Evolutionary conservation across 108 stramenopile genomes (phyloP).

Genomic region (Fragilariopsis cylindrus): DNA sequence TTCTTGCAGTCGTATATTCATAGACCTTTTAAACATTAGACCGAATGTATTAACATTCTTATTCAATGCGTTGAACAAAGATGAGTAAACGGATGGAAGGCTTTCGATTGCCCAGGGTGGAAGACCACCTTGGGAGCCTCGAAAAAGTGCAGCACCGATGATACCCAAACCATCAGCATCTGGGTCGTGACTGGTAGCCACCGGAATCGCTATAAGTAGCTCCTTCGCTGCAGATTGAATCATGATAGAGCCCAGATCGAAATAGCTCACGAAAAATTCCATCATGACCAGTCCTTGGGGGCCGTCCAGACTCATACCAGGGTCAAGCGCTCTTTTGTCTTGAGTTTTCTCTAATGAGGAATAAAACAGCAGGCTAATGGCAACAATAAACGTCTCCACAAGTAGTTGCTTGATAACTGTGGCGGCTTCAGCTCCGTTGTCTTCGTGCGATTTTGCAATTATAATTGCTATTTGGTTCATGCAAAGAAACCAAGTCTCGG

Average conservation of each 20-base stretch:
- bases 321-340: constrained; percentile 33
- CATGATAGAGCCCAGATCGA: constrained; percentile 48
- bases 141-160: constrained; percentile 62
- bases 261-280: constrained; percentile 55
- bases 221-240: constrained; percentile 33
- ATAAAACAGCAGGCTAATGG: constrained; percentile 51
- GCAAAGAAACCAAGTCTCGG: constrained; percentile 72
- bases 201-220: constrained; percentile 26
- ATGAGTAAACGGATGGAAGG: constrained; percentile 53
- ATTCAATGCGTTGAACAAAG: constrained; percentile 51
- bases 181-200: constrained; percentile 22
- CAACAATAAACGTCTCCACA: constrained; percentile 48
- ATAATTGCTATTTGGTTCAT: constrained; percentile 22
- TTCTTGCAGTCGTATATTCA: constrained; percentile 37
- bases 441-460: constrained; percentile 8
- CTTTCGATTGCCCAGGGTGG: constrained; percentile 85
- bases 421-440: constrained; percentile 10
- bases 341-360: constrained; percentile 43
- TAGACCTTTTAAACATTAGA: constrained; percentile 44
- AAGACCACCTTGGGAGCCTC: constrained; percentile 66
- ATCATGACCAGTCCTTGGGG: constrained; percentile 73
- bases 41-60: constrained; percentile 45
- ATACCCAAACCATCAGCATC: constrained; percentile 51
- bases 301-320: constrained; percentile 76
- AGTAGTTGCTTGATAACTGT: constrained; percentile 36